Evolutionary conservation across 768 basidiomycete genomes (phyloP).

Genomic region (Boletus sp.): DNA sequence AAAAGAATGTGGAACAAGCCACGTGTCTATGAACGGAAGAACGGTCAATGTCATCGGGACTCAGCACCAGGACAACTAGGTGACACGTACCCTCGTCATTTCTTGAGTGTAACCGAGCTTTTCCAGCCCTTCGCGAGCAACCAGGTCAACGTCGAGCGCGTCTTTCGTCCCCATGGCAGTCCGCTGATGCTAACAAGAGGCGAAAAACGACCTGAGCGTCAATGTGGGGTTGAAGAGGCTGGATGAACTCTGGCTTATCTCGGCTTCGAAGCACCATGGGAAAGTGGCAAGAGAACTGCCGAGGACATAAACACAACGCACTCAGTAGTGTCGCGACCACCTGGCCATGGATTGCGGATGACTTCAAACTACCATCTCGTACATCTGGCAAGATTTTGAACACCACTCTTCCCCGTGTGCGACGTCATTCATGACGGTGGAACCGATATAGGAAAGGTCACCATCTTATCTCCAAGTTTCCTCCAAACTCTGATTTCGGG

Average conservation of each 20-base stretch:
- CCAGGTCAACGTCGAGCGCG: conserved; percentile 19
- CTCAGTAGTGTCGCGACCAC: no score
- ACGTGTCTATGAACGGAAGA: conserved; percentile 37
- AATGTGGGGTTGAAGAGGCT: not conserved
- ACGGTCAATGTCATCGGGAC: not conserved
- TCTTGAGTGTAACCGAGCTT: conserved; percentile 57
- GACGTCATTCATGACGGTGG: no score
- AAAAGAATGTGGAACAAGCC: conserved; percentile 53
- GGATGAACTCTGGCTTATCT: not conserved
- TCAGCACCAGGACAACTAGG: not conserved
- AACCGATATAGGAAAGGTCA: no score
- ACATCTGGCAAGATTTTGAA: no score
- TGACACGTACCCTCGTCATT: conserved; percentile 43
- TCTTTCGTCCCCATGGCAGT: conserved; percentile 14
- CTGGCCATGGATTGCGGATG: no score
- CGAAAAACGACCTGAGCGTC: not conserved
- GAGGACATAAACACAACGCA: no score
- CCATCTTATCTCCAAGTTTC: no score
- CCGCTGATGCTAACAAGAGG: not conserved
- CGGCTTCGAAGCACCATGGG: not conserved
- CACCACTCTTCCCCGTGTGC: no score
- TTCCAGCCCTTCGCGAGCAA: conserved; percentile 39
- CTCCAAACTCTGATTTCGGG: not conserved
- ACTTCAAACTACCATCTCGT: no score
- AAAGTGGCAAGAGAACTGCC: no score